Conservation (phyloP, 2,329 filamentous ascomycete genomes). For the Aspergillus sp. region DNA sequence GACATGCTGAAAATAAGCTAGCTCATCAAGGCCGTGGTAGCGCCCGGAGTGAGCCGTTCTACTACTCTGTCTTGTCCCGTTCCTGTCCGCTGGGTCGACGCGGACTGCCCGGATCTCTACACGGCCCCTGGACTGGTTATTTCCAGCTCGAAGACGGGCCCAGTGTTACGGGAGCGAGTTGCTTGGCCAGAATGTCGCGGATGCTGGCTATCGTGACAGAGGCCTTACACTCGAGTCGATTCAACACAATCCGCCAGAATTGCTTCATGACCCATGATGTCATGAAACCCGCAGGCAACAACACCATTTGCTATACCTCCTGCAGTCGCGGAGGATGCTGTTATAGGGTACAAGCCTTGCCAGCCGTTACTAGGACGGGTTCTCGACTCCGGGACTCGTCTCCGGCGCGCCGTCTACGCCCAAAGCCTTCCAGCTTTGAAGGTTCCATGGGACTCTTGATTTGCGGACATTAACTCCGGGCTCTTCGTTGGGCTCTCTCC, state of each 20-base stretch:
- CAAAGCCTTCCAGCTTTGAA: not conserved
- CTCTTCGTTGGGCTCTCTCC: not conserved
- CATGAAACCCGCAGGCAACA: not conserved
- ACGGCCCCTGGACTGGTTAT: not conserved
- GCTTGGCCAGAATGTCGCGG: too few species aligned
- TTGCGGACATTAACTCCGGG: slow-evolving; percentile 2
- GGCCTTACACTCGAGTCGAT: too few species aligned
- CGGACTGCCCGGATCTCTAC: not conserved
- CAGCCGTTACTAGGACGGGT: not conserved
- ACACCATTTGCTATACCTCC: too few species aligned
- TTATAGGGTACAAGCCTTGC: not conserved
- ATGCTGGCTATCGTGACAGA: too few species aligned
- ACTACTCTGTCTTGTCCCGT: not conserved
- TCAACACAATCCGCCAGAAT: too few species aligned
- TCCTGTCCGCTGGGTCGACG: not conserved
- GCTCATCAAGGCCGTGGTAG: not conserved
- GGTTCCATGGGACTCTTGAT: not conserved
- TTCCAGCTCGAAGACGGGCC: too few species aligned
- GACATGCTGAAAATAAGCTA: not conserved
- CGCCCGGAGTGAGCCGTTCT: not conserved
- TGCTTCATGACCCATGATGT: too few species aligned
- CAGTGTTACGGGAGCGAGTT: too few species aligned
- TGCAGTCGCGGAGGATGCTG: not conserved
- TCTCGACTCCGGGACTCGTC: slow-evolving; percentile 1
- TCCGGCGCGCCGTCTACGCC: not conserved